phyloP scores from a whole-genome alignment of 805 yeast species.

The Wickerhamomyces tratensis region DNA sequence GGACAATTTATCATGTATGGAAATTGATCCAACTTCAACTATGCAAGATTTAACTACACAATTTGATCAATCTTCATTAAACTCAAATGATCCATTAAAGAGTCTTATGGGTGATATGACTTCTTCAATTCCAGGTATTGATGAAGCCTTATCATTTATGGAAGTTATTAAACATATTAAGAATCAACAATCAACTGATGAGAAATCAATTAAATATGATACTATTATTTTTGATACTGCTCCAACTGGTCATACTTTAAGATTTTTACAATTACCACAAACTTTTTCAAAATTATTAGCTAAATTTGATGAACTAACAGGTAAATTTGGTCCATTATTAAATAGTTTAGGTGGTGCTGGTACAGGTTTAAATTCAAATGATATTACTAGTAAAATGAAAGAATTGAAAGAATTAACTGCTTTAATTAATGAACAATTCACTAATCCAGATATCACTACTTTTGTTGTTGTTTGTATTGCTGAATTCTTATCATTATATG shows the following conservation, averaged over 20 bases:
- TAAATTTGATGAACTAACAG: slow-evolving; percentile 79
- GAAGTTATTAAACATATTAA: slow-evolving; percentile 96
- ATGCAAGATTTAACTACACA: slow-evolving; percentile 71
- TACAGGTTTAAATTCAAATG: slow-evolving; percentile 36
- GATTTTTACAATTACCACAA: slow-evolving; percentile 91
- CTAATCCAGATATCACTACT: slow-evolving; percentile 92
- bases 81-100: slow-evolving; percentile 45
- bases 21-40: slow-evolving; percentile 93
- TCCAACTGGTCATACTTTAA: slow-evolving; percentile 96
- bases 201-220: slow-evolving; percentile 46
- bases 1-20: slow-evolving; percentile 90
- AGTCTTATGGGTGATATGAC: slow-evolving; percentile 84
- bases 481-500: slow-evolving; percentile 91
- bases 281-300: slow-evolving; percentile 81
- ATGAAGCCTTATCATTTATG: slow-evolving; percentile 95
- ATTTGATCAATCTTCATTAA: slow-evolving; percentile 24
- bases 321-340: slow-evolving; percentile 86
- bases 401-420: slow-evolving; percentile 74
- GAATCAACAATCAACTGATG: slow-evolving; percentile 40
- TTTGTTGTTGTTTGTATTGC: slow-evolving; percentile 96
- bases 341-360: slow-evolving; percentile 61
- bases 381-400: slow-evolving; percentile 67
- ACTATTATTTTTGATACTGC: slow-evolving; percentile 98
- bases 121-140: slow-evolving; percentile 95
- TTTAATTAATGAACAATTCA: slow-evolving; percentile 90